A percentile compares a stretch with the other conserved stretches of the same genome.
Conservation (phyloP, 345 rosid species). For the Heritiera fomes region DNA sequence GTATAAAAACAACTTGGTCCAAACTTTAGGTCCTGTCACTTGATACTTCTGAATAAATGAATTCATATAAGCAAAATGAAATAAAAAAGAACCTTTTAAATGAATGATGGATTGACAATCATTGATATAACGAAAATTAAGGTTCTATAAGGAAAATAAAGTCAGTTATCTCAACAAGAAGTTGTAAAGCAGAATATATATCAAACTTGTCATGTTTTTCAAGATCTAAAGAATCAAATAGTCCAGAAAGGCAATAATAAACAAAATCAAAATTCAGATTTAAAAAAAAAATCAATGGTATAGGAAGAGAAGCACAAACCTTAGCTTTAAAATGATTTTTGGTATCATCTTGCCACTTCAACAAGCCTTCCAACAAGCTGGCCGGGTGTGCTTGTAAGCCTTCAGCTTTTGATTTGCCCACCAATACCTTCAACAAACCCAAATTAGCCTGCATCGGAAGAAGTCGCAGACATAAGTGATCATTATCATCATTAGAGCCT, state of each 20-base stretch:
- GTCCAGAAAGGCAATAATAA: not conserved
- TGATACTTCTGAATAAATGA: not conserved
- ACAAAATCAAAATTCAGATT: not conserved
- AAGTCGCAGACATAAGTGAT: no score
- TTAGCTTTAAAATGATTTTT: constrained; percentile 89
- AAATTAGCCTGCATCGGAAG: constrained; percentile 73
- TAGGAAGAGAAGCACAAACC: constrained; percentile 42
- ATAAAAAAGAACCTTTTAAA: constrained; percentile 9
- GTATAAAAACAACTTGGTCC: not conserved
- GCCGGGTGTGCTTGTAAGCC: constrained; percentile 69
- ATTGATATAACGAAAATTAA: not conserved
- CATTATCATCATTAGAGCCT: no score
- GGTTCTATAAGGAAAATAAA: not conserved
- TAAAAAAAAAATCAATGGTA: not conserved
- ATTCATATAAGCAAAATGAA: no score
- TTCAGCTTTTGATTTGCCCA: constrained; percentile 87
- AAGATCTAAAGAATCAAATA: not conserved
- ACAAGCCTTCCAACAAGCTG: constrained; percentile 79
- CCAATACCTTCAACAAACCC: constrained; percentile 87
- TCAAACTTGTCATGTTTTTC: constrained; percentile 4
- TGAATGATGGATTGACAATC: not conserved
- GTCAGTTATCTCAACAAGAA: not conserved
- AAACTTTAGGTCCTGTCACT: not conserved
- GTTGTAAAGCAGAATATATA: not conserved
- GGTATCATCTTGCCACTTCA: constrained; percentile 80